Evolutionary conservation across 495 filamentous ascomycete genomes (phyloP), one percentile per base, ranked within the genome.

Genomic region (Daldinia loculata): DNA sequence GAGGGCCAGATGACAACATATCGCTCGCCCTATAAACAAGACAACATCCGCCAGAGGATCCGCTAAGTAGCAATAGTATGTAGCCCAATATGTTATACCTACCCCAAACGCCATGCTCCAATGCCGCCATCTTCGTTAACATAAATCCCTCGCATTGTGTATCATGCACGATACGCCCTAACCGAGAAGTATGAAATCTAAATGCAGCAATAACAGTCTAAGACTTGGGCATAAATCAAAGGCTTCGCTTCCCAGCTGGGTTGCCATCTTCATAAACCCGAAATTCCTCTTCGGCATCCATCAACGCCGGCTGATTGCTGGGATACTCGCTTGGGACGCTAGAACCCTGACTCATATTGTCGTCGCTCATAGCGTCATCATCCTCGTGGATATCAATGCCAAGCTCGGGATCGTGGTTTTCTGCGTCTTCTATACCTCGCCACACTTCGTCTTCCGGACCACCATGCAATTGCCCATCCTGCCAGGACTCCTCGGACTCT

Each of bases 261-360:
- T 88, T 38, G 81, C 87, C 60, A 77, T 89, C 41, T 79, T 89
- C 51, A 75, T 88, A 75, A 84, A 89, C 74, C 80, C 82, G 11
- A 81, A 75, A 71, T 1, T 32, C 74, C 24, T 70, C 68, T 39
- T 66, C 62, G 27, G 56, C 72, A 19, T 57, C 59, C 26, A 56
- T 57, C 72, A 74, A 78, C 2, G 69, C 69, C 26, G 69, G 71
- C 24, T 80, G 75, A 1, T 74, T 81, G 45, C 78, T 80, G 8
- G 81, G 80, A 58, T 80, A 81, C 52, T 82, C 81, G 43, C 74
- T 78, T 8, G 80, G 80, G 22, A 67, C 72, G 66, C 76, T 78
- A 8, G 79, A 81, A 26, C 53, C 56, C 30, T 80, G 77, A 53
- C 76, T 81, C 24, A 62, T 61, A 29, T 63, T 61, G 41, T 75